Evolutionary conservation across 768 basidiomycete genomes (phyloP), one percentile per base, ranked within the genome.

Genomic region (Cantharellus anzutake): DNA sequence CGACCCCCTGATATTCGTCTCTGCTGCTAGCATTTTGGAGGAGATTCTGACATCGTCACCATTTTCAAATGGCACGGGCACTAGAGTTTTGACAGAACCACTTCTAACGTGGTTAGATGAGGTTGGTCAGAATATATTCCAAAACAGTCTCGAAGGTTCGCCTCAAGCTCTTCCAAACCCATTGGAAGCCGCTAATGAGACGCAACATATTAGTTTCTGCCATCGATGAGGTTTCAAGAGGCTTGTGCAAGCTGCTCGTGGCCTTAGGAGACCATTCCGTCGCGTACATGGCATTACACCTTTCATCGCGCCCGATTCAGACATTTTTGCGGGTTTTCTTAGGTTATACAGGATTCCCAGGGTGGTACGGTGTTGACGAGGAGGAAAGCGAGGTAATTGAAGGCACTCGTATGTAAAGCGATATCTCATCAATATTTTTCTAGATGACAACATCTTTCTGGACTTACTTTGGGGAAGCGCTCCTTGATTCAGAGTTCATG

Each of bases 201-300:
- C 60, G 29, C 11, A 29, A 11, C 44, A 11, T 48, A 29, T 64
- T 41, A 48, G 44, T 29, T 11, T 11, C 11, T 48, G 44, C 11
- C 11, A 48, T 48, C 44, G 44, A 48, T 29, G 79, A 81, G 14
- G 68, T 80, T 2, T 77, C 85, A 0, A 81, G 79, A 64, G 84
- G 84, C 0, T 68, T 91, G 3, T 88, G 85, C 72, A 88, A 88
- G 68, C 76, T 96, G 11, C 73, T 94, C 3, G 78, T 79, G 0
- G 84, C 86, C 0, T 70, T 94, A 0, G 86, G 90, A 0, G 91
- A 96, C 63, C 91, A 93, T 68, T 92, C 89, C 2, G 79, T 83
- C 1, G 71, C 76, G 11, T 92, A 87, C 70, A 73, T 92, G 59
- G 84, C 88, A 3, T 66, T 75, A 3, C 77, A 85, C 64, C 77